phyloP scores from a whole-genome alignment of 345 rosid species.

The Noccaea caerulescens region DNA sequence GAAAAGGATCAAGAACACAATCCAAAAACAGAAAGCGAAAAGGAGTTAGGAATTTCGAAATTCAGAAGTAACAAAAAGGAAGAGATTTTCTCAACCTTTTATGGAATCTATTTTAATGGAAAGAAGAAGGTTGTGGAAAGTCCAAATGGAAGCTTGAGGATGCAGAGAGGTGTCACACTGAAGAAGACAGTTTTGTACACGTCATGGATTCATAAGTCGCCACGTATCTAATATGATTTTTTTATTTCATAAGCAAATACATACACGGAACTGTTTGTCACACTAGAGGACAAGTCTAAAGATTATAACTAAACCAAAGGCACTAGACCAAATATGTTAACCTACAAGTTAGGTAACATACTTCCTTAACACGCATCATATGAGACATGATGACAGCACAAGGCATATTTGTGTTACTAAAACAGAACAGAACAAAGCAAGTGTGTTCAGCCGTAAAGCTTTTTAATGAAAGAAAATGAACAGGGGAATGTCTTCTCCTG shows the following conservation, averaged over 20 bases:
- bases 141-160: slow-evolving; percentile 38
- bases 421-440: neutral
- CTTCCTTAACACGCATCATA: slow-evolving; percentile 7
- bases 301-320: neutral
- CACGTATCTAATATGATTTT: slow-evolving; percentile 25
- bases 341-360: neutral
- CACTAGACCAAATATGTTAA: neutral
- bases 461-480: slow-evolving; percentile 49
- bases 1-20: slow-evolving; percentile 8
- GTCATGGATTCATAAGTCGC: slow-evolving; percentile 25
- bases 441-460: slow-evolving; percentile 41
- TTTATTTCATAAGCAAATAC: slow-evolving; percentile 23
- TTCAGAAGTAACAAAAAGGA: neutral
- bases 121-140: slow-evolving; percentile 35
- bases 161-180: slow-evolving; percentile 37
- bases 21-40: neutral
- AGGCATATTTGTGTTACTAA: neutral
- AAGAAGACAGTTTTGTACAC: slow-evolving; percentile 38
- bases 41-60: neutral
- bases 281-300: slow-evolving; percentile 28
- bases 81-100: neutral
- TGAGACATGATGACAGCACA: neutral
- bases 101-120: neutral
- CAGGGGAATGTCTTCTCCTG: slow-evolving; percentile 41
- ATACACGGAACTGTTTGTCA: neutral